phyloP scores from a whole-genome alignment of 345 rosid genomes.

The Carallia brachiata region DNA sequence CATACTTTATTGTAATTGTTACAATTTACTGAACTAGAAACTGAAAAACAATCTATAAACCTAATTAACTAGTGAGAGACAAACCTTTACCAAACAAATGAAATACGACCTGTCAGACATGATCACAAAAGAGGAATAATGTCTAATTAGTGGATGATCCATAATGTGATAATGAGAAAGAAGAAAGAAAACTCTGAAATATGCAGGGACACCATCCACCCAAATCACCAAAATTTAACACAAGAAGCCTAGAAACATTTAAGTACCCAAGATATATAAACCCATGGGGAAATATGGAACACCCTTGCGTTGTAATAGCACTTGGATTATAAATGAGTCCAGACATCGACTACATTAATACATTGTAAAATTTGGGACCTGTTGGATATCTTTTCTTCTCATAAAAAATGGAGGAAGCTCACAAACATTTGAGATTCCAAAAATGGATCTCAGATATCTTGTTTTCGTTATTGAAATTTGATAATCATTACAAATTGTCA shows the following conservation, averaged over 20 bases:
- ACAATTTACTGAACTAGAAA: neutral
- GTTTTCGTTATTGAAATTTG: neutral
- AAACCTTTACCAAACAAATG: conserved; percentile 16
- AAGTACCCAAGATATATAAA: neutral
- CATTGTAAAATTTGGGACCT: neutral
- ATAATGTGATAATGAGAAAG: neutral
- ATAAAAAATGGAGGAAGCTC: neutral
- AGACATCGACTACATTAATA: neutral
- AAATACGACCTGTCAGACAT: conserved; percentile 18
- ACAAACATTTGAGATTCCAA: neutral
- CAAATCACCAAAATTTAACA: neutral
- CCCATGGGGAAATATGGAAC: too few relatives aligned
- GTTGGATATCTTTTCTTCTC: neutral
- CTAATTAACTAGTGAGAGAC: conserved; percentile 15
- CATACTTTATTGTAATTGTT: neutral
- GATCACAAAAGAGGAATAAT: neutral
- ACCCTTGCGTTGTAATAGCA: too few relatives aligned
- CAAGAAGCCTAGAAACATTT: neutral
- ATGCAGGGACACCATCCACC: neutral
- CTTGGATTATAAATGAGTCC: too few relatives aligned
- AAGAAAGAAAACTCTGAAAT: neutral
- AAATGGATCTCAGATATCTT: neutral
- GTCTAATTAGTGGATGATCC: neutral
- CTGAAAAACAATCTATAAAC: conserved; percentile 1
- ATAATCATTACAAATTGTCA: neutral